Conservation (phyloP, 2,329 filamentous ascomycete genomes). For the Neopestalotiopsis clavispora region DNA sequence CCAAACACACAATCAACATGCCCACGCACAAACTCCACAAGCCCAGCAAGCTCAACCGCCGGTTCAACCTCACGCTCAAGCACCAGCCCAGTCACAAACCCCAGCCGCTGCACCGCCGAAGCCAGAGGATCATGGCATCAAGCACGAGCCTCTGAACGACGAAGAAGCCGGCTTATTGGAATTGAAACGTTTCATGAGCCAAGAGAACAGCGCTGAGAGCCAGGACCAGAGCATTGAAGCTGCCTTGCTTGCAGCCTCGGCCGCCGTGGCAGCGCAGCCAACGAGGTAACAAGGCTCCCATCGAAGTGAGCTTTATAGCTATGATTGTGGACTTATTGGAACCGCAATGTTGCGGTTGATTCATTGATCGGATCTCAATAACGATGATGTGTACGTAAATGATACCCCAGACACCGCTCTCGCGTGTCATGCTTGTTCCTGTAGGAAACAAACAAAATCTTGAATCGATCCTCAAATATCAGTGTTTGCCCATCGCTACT, state of each 20-base stretch:
- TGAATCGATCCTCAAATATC: not conserved
- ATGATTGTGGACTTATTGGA: not conserved
- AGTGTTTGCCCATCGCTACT: not conserved
- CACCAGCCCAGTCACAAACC: not conserved
- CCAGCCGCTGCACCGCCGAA: not conserved
- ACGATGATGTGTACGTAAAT: slow-evolving; percentile 9
- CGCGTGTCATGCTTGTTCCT: slow-evolving; percentile 4
- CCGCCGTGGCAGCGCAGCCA: slow-evolving; percentile 1
- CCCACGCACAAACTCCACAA: not conserved
- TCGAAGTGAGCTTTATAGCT: not conserved
- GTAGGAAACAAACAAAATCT: not conserved
- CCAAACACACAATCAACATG: not conserved
- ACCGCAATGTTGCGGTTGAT: not conserved
- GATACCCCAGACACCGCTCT: slow-evolving; percentile 5
- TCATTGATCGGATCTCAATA: not conserved
- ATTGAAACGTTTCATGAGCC: slow-evolving; percentile 1
- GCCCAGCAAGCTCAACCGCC: not conserved
- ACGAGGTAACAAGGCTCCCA: not conserved
- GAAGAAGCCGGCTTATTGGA: slow-evolving; percentile 11
- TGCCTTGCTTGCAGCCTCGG: not conserved
- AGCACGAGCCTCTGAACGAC: slow-evolving; percentile 11
- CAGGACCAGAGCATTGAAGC: slow-evolving; percentile 1
- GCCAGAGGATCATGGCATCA: not conserved
- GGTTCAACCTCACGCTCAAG: not conserved
- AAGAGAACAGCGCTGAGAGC: not conserved